Evolutionary conservation across 1,139 yeast genomes (phyloP).

Genomic region (Candida anutae): DNA sequence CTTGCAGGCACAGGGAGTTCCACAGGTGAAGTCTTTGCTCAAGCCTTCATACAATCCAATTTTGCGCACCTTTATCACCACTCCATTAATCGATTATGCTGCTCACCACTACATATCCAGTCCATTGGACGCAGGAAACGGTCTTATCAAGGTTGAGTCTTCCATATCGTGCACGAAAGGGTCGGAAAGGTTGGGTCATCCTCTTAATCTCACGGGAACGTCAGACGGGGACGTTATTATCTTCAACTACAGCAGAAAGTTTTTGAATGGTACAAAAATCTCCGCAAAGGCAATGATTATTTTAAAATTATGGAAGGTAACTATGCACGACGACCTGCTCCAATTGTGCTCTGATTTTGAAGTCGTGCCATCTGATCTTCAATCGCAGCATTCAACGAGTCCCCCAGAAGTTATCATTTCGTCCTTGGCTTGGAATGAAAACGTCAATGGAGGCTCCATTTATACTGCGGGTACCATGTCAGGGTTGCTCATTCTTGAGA

Average conservation of each 20-base stretch:
- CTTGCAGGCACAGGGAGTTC: constrained; percentile 22
- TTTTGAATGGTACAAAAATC: constrained; percentile 25
- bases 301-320: constrained; percentile 29
- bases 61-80: constrained; percentile 18
- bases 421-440: constrained; percentile 57
- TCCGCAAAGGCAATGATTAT: constrained; percentile 25
- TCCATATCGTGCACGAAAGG: constrained; percentile 20
- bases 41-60: constrained; percentile 22
- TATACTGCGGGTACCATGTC: constrained; percentile 60
- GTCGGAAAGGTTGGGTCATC: constrained; percentile 44
- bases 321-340: constrained; percentile 9
- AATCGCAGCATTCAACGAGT: constrained; percentile 27
- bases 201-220: constrained; percentile 53
- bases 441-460: constrained; percentile 40
- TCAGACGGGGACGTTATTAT: constrained; percentile 48
- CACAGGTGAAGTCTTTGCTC: constrained; percentile 11
- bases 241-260: constrained; percentile 30
- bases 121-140: constrained; percentile 29
- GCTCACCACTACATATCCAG: constrained; percentile 23
- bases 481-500: constrained; percentile 63
- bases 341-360: constrained; percentile 20
- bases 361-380: constrained; percentile 21
- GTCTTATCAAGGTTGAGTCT: constrained; percentile 24
- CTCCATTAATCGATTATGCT: constrained; percentile 19
- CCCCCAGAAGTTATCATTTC: constrained; percentile 51